Evolutionary conservation across 768 basidiomycete genomes (phyloP), one percentile per base, ranked within the genome.

Genomic region (Candolleomyces eurysporus): DNA sequence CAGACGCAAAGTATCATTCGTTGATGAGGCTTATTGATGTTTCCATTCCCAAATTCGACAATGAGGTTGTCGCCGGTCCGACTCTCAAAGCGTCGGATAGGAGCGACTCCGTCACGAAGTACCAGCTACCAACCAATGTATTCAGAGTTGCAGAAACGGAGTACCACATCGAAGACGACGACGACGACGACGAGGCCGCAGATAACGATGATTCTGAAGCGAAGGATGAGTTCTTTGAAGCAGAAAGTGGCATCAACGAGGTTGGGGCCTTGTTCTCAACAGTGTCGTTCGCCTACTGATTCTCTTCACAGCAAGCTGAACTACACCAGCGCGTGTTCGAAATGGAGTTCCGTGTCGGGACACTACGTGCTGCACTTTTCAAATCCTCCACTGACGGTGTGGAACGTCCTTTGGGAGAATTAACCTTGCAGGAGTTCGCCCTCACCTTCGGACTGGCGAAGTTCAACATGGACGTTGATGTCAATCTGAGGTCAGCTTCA

Each of bases 11-110:
- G 72, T 96, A 96, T 75, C 90, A 96, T 75, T 84, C 89, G 1
- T 75, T 98, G 48, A 94, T 99, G 92, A 86, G 92, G 9, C 79
- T 98, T 60, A 84, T 98, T 66, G 96, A 98, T 67, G 88, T 95
- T 30, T 86, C 88, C 31, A 88, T 98, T 43, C 97, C 97, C 14
- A 84, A 88, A 61, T 89, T 98, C 66, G 89, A 84, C 48, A 78
- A 83, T 26, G 79, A 75, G 22, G 32, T 72, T 67, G 51, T 62
- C 10, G 59, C 40, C 14, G 70, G 72, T 11, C 57, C n/a, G 11
- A 39, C 45, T 22, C 16, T 45, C 17, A 57, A 60, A 50, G 52
- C 60, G 11, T 32, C 49, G 11, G 68, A 65, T 50, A 65, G 70
- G 46, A 67, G 68, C 22, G 66, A 73, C 39, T 59, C 76, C 6